Base-by-base conservation (phyloP, 805 yeast species). In the Wickerhamomyces hampshirensis region DNA sequence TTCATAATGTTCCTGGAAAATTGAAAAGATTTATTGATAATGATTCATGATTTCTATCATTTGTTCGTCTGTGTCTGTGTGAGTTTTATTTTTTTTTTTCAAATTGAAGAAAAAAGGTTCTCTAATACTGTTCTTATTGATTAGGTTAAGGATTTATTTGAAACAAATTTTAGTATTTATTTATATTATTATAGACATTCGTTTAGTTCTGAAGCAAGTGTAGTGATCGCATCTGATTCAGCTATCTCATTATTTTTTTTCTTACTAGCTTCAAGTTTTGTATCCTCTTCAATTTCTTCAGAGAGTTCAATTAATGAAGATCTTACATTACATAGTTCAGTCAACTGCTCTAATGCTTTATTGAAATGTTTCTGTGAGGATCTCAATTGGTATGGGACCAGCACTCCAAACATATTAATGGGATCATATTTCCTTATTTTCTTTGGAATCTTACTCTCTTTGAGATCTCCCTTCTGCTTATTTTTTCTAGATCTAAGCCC, bases 331-430 rank as follows among this genome's bases (percentile, higher is more conserved):
- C 34, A 23, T 9, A 42, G 23, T 13, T 32, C 26, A 14, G 45
- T 40, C 6, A 43, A 19, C 8, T 24, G 18, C 2, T 35, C 35
- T 15, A 73, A 40, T 0, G 68, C 68, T 2, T 33, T 34, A 3
- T 34, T 45, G 41, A 75, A 75, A 19, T 49, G 45, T 1, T 17
- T 29, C 46, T 71, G 75, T 2, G 74, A 59, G 19, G 43, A 37
- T 5, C 64, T 53, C 17, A 75, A 50, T 26, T 62, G 62, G 27
- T 42, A 30, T 5, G 79, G 74, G 3, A 67, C 74, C 26, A 75
- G 50, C 0, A 66, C 66, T 2, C 75, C 75, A 53, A 75, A 71
- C 63, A 70, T 74, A 26, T 58, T 37, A 8, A 69, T 50, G 1
- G 73, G 73, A 37, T 66, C 63, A 28, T 50, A 46, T 28, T 23